Evolutionary conservation across 1,139 yeast genomes (phyloP).

Genomic region (Yarrowia galli): DNA sequence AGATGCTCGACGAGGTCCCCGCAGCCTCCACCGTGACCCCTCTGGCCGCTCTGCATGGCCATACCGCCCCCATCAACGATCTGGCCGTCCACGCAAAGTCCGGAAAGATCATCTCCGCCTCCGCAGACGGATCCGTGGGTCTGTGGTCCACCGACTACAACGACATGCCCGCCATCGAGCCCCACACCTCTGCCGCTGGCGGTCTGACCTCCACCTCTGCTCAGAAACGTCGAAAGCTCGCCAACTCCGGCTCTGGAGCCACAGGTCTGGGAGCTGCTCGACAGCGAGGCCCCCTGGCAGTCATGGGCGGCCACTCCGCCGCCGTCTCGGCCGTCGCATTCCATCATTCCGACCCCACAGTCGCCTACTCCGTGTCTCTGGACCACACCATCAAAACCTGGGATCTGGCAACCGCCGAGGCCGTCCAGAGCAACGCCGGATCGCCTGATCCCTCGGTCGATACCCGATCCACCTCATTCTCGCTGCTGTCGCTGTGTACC

Average conservation of each 20-base stretch:
- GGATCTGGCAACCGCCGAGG: constrained; percentile 86
- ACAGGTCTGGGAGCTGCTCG: constrained; percentile 52
- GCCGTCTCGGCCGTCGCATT: constrained; percentile 88
- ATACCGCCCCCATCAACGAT: constrained; percentile 83
- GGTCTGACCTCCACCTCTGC: constrained; percentile 67
- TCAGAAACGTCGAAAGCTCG: constrained; percentile 86
- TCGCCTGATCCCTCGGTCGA: constrained; percentile 66
- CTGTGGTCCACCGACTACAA: constrained; percentile 88
- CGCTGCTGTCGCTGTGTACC: constrained; percentile 76
- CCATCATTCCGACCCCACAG: constrained; percentile 72
- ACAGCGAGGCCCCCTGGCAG: constrained; percentile 78
- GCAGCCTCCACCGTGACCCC: constrained; percentile 46
- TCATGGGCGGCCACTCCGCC: constrained; percentile 79
- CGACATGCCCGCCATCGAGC: constrained; percentile 78
- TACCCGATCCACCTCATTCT: constrained; percentile 86
- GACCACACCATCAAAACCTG: constrained; percentile 95
- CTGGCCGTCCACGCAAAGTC: constrained; percentile 62
- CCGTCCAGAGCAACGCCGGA: constrained; percentile 53
- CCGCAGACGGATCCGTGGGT: constrained; percentile 81
- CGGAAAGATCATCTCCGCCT: constrained; percentile 77
- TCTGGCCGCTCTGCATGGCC: constrained; percentile 84
- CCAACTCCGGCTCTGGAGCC: constrained; percentile 67
- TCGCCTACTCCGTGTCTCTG: constrained; percentile 92
- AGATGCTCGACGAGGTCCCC: constrained; percentile 57
- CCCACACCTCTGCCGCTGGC: constrained; percentile 49